Percentiles rank a stretch among this genome's conserved stretches.
Conservation (phyloP, 768 basidiomycete species). For the Termitomyces sp. region DNA sequence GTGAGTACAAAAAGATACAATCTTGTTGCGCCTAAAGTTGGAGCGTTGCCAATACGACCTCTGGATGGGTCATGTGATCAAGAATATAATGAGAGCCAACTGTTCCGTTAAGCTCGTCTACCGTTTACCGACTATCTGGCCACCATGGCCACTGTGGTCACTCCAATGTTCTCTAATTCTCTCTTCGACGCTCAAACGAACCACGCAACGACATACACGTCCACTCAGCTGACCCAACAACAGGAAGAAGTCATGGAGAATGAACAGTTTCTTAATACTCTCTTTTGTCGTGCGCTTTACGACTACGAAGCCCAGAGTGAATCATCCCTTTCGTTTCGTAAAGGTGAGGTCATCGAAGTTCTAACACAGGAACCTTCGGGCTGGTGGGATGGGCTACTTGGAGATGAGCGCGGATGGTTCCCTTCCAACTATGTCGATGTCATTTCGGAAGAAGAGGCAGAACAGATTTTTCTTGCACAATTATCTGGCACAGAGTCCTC, state of each 20-base stretch:
- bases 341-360: conserved; percentile 91
- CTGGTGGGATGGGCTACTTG: conserved; percentile 97
- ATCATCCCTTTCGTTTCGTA: conserved; percentile 83
- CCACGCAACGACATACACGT: conserved; percentile 14
- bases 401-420: conserved; percentile 92
- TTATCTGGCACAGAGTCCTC: conserved; percentile 29
- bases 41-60: background rate
- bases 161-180: conserved; percentile 20
- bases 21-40: too few species aligned
- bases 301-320: conserved; percentile 85
- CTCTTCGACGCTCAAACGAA: conserved; percentile 16
- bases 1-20: background rate
- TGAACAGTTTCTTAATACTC: conserved; percentile 54
- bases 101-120: conserved; percentile 7
- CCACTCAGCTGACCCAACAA: conserved; percentile 15
- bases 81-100: conserved; percentile 10
- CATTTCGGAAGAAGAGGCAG: conserved; percentile 79
- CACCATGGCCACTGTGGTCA: conserved; percentile 26
- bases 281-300: conserved; percentile 90
- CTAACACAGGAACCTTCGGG: conserved; percentile 86
- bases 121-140: conserved; percentile 7
- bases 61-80: conserved; percentile 5
- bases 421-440: conserved; percentile 90
- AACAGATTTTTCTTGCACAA: conserved; percentile 52
- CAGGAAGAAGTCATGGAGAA: conserved; percentile 42